Evolutionary conservation across 2,329 filamentous ascomycete genomes (phyloP).

Genomic region (Cordyceps cateniannulata): DNA sequence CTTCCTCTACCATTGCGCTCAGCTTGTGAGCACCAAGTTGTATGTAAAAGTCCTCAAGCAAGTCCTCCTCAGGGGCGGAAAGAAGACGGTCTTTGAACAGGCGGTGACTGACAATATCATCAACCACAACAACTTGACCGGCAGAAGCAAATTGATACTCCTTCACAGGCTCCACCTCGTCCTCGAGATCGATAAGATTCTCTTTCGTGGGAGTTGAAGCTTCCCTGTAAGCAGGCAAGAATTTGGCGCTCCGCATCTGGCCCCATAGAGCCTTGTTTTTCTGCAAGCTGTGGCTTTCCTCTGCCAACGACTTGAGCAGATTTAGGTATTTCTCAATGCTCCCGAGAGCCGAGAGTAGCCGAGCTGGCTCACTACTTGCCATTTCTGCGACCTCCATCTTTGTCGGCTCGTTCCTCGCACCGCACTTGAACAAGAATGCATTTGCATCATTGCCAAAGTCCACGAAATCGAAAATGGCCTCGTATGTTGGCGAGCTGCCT

Average conservation of each 20-base stretch:
- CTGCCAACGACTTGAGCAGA: constrained; percentile 73
- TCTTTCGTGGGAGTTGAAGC: constrained; percentile 40
- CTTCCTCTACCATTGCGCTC: constrained; percentile 71
- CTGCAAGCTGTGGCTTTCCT: constrained; percentile 62
- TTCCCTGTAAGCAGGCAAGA: constrained; percentile 80
- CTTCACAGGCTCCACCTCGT: constrained; percentile 60
- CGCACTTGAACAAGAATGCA: constrained; percentile 78
- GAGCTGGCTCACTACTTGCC: constrained; percentile 76
- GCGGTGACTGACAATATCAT: constrained; percentile 84
- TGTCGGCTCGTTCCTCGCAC: constrained; percentile 85
- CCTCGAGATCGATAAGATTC: constrained; percentile 45
- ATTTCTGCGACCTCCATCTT: constrained; percentile 78
- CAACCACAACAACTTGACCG: constrained; percentile 67
- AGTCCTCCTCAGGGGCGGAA: constrained; percentile 84
- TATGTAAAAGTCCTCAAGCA: constrained; percentile 76
- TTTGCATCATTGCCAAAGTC: constrained; percentile 88
- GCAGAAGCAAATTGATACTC: constrained; percentile 74
- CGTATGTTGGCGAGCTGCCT: constrained; percentile 63
- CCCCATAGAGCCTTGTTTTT: constrained; percentile 72
- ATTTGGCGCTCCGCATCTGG: constrained; percentile 67
- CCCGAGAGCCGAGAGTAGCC: constrained; percentile 73
- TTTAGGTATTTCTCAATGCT: constrained; percentile 80
- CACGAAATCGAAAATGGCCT: constrained; percentile 93
- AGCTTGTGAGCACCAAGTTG: constrained; percentile 72
- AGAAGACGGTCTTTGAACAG: constrained; percentile 81